Evolutionary conservation across 1,284 basidiomycete genomes (phyloP).

Genomic region (Boletellus deceptivus): DNA sequence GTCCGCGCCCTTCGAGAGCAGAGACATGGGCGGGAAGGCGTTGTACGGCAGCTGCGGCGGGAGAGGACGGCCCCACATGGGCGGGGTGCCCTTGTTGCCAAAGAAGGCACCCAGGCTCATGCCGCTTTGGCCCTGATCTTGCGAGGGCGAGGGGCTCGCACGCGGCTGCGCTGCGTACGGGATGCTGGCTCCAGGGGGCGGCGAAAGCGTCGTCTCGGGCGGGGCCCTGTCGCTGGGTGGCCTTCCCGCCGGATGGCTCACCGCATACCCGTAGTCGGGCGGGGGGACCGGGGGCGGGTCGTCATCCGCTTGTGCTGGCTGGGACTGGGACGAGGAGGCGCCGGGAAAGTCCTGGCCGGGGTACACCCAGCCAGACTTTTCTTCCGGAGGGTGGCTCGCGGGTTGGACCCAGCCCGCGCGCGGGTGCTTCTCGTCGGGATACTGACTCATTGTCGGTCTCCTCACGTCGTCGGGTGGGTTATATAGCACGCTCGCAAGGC

Average conservation of each 20-base stretch:
- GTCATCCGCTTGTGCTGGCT: constrained; percentile 5
- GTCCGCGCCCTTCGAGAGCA: constrained; percentile 25
- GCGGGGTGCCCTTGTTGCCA: constrained; percentile 23
- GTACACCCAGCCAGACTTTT: not conserved
- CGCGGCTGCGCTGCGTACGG: not conserved
- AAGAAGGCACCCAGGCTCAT: constrained; percentile 28
- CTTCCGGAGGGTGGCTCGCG: constrained; percentile 6
- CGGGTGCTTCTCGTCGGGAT: constrained; percentile 25
- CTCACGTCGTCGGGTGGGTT: no score
- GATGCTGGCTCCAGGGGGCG: not conserved
- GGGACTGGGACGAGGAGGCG: not conserved
- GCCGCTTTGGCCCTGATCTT: not conserved
- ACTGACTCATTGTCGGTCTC: constrained; percentile 14
- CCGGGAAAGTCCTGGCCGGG: not conserved
- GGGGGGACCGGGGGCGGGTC: constrained; percentile 17
- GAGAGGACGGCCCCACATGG: constrained; percentile 27
- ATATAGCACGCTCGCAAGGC: no score
- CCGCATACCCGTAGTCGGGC: constrained; percentile 15
- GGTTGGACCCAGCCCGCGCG: constrained; percentile 15
- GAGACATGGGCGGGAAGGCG: constrained; percentile 30
- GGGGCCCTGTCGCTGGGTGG: not conserved
- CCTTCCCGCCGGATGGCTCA: constrained; percentile 1
- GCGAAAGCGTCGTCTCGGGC: not conserved
- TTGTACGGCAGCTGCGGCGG: constrained; percentile 16
- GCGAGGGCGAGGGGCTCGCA: not conserved